A percentile compares a stretch with the other conserved stretches of the same genome.
Evolutionary conservation across 2,329 filamentous ascomycete genomes (phyloP).

Genomic region (Fusarium fujikuroi): DNA sequence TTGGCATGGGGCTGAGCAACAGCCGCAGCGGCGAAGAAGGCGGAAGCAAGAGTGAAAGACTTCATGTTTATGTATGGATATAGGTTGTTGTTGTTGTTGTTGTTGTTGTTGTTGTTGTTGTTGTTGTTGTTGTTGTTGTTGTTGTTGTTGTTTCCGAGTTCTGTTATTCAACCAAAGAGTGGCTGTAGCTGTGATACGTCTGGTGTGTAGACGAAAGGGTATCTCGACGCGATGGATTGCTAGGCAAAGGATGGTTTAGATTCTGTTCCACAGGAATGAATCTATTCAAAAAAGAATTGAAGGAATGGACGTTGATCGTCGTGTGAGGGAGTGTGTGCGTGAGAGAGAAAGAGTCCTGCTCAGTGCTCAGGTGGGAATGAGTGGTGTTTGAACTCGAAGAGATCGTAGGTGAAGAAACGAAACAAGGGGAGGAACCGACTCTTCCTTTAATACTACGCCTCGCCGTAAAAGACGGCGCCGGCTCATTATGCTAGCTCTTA

Average conservation of each 20-base stretch:
- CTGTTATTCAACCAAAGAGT: constrained; percentile 34
- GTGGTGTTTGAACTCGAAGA: constrained; percentile 44
- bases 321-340: constrained; percentile 41
- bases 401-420: constrained; percentile 40
- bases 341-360: constrained; percentile 42
- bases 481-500: constrained; percentile 38
- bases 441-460: constrained; percentile 42
- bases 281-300: constrained; percentile 39
- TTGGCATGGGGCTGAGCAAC: constrained; percentile 60
- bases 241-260: constrained; percentile 34
- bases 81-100: constrained; percentile 20
- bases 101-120: constrained; percentile 27
- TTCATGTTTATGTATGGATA: constrained; percentile 52
- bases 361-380: constrained; percentile 45
- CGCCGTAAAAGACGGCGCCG: constrained; percentile 36
- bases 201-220: constrained; percentile 33
- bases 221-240: constrained; percentile 39
- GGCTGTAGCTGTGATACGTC: constrained; percentile 37
- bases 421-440: constrained; percentile 40
- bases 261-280: constrained; percentile 46
- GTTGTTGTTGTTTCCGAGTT: constrained; percentile 33
- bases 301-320: constrained; percentile 40
- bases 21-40: constrained; percentile 54
- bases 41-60: constrained; percentile 48
- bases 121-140: no score